Percentiles rank a stretch among this genome's conserved stretches.
phyloP scores from a whole-genome alignment of 176 grass and related monocot genomes.

The sorghum (Sorghum bicolor) region DNA sequence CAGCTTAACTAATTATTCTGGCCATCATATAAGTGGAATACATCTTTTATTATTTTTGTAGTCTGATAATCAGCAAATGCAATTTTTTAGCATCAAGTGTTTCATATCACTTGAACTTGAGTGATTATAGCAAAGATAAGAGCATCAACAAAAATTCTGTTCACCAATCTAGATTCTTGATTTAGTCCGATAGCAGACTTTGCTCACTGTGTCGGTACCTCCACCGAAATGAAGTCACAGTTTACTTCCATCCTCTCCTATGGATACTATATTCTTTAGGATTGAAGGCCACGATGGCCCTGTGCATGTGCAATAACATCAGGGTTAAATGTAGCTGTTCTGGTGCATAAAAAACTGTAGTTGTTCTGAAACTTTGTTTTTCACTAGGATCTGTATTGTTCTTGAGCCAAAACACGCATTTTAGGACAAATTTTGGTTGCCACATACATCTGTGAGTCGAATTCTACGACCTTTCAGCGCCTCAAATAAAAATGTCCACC shows the following conservation, averaged over 20 bases:
- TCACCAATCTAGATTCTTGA: not conserved
- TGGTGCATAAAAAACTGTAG: too few species aligned
- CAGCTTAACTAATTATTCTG: not conserved
- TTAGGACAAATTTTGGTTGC: not conserved
- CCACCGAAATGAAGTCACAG: not conserved
- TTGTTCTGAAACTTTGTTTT: not conserved
- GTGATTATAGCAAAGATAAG: not conserved
- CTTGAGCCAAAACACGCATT: not conserved
- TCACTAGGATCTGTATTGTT: not conserved
- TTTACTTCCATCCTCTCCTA: not conserved
- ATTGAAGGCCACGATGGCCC: not conserved
- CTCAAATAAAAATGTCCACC: not conserved
- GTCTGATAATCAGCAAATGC: not conserved
- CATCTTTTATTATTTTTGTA: not conserved
- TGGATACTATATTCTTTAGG: not conserved
- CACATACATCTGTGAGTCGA: not conserved
- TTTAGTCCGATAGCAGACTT: not conserved
- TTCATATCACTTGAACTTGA: not conserved
- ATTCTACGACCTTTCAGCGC: not conserved
- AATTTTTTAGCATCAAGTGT: not conserved
- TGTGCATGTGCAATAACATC: not conserved
- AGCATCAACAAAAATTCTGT: not conserved
- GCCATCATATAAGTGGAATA: not conserved
- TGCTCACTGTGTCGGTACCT: not conserved
- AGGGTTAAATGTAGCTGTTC: not conserved